Evolutionary conservation across 2,329 filamentous ascomycete genomes (phyloP), one percentile per base, ranked within the genome.

Genomic region (Diaporthe vaccinii): DNA sequence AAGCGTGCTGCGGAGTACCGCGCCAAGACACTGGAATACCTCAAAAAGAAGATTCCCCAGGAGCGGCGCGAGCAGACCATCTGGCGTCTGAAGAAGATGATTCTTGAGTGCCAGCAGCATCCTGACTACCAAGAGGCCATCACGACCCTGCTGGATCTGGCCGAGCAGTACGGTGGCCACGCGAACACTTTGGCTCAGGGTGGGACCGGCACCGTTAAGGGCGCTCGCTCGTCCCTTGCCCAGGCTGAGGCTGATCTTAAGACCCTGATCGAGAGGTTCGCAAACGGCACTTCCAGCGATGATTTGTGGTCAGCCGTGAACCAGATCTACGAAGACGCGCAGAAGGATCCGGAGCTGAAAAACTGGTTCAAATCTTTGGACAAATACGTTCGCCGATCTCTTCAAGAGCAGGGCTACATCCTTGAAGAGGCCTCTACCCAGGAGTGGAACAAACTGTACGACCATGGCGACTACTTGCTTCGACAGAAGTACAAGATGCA

Each of bases 81-180:
- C 80, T 98, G 92, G 90, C 94, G 97, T 51, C 86, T 99, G 79
- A 99, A 91, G 92, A 98, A 98, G 91, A 98, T 98, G 94, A 87
- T 99, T 53, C 92, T 98, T 61, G 97, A 99, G 85, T 95, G 98
- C 80, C 97, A 99, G 86, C 94, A 96, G 74, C 97, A 98, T 82
- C 91, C 94, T 75, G 96, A 99, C 81, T 99, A 98, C 84, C 92
- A 96, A 79, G 90, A 94, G 84, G 97, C 97, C n/a, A 93, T 99
- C 78, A 91, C 95, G 80, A 97, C 96, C 4, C 88, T 99, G 8
- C 89, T 99, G 41, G 88, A 91, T 57, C 88, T 99, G 67, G 95
- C 95, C 9, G 95, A 98, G 85, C 91, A 93, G 79, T 99, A 99
- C 81, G 92, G 91, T 76, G 90, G 91, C 65, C 95, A 98, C 80